Evolutionary conservation across 129 eudicot genomes (phyloP).

Genomic region (Chrysanthemum seticuspe): DNA sequence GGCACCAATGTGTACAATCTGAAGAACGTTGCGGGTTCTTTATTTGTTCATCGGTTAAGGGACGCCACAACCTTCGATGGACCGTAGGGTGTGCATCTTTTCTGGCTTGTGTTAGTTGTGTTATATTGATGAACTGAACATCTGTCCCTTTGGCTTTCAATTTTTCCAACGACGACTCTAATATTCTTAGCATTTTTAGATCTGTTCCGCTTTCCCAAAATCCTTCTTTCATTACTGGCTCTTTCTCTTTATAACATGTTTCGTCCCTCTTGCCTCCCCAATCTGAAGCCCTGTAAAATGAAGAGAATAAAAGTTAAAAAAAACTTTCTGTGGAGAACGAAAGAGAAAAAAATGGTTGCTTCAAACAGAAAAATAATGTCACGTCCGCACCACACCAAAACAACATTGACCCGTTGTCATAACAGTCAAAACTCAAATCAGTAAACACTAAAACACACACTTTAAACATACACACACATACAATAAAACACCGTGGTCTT

Average conservation of each 20-base stretch:
- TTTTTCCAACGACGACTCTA: constrained; percentile 22
- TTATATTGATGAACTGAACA: constrained; percentile 33
- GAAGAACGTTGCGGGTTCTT: constrained; percentile 30
- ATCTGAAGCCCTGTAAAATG: constrained; percentile 28
- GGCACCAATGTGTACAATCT: constrained; percentile 43
- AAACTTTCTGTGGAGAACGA: neutral
- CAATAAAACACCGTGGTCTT: neutral
- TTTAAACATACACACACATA: neutral
- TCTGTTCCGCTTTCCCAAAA: constrained; percentile 38
- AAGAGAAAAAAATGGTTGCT: too few species aligned
- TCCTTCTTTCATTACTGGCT: constrained; percentile 21
- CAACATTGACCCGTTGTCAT: too few species aligned
- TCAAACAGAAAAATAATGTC: too few species aligned
- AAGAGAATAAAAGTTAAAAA: neutral
- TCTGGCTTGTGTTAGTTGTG: constrained; percentile 33
- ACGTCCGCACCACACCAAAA: too few species aligned
- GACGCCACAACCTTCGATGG: constrained; percentile 31
- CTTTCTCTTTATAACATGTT: constrained; percentile 31
- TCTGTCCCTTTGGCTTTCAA: constrained; percentile 30
- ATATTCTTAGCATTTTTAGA: constrained; percentile 26
- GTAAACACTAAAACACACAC: too few species aligned
- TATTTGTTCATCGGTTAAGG: constrained; percentile 31
- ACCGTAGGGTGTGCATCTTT: constrained; percentile 41
- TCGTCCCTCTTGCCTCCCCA: constrained; percentile 31
- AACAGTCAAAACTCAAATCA: too few species aligned